Conservation (phyloP, 2,329 filamentous ascomycete genomes). For the Immersiporthe knoxdaviesiana region DNA sequence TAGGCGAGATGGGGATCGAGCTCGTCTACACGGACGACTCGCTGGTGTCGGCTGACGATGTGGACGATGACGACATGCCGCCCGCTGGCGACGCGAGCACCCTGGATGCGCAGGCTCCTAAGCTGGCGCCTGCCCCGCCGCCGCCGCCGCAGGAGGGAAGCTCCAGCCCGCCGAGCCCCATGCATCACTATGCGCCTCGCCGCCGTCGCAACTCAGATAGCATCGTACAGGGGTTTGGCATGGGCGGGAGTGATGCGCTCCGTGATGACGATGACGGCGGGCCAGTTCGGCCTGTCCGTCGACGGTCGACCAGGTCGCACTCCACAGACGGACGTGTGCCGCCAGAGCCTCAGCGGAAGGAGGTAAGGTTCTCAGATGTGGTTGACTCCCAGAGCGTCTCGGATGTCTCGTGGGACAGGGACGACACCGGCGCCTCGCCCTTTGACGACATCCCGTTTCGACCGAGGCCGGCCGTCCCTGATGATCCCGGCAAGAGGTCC, state of each 20-base stretch:
- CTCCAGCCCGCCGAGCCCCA: conserved; percentile 26
- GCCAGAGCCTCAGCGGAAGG: conserved; percentile 22
- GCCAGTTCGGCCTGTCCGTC: conserved; percentile 8
- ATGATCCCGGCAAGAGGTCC: not conserved
- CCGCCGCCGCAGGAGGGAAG: conserved; percentile 15
- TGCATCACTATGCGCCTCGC: conserved; percentile 26
- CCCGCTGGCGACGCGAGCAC: not conserved
- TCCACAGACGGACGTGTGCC: conserved; percentile 16
- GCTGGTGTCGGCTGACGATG: conserved; percentile 16
- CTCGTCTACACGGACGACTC: conserved; percentile 60
- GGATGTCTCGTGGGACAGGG: conserved; percentile 24
- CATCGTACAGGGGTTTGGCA: conserved; percentile 25
- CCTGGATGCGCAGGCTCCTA: not conserved
- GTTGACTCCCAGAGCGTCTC: conserved; percentile 29
- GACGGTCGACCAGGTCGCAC: conserved; percentile 20
- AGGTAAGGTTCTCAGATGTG: conserved; percentile 28
- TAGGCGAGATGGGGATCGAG: conserved; percentile 71
- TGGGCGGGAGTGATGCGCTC: conserved; percentile 5
- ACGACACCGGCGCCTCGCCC: conserved; percentile 17
- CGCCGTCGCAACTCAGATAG: conserved; percentile 35
- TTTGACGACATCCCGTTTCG: conserved; percentile 20
- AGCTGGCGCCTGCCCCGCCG: not conserved
- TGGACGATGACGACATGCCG: not conserved
- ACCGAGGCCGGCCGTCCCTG: not conserved
- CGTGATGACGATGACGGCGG: not conserved